A percentile compares a stretch with the other conserved stretches of the same genome.
Evolutionary conservation across 2,329 filamentous ascomycete genomes (phyloP).

Genomic region (Colletotrichum lini): DNA sequence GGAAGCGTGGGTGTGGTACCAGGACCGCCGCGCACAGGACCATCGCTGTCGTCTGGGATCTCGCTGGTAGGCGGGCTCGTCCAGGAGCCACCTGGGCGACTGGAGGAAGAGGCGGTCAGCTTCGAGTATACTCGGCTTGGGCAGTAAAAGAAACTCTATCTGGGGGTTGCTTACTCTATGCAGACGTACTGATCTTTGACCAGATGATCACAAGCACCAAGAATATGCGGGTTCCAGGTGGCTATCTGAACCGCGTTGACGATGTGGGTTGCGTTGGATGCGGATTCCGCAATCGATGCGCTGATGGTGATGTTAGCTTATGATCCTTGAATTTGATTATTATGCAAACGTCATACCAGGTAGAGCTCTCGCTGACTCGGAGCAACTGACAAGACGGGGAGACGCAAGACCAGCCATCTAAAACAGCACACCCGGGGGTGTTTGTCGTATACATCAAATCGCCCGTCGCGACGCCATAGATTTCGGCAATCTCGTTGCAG

Average conservation of each 20-base stretch:
- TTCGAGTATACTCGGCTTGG: not conserved
- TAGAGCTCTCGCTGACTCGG: conserved; percentile 9
- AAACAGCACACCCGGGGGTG: conserved; percentile 6
- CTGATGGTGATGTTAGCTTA: not conserved
- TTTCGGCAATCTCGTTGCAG: conserved; percentile 15
- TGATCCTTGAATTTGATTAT: conserved; percentile 5
- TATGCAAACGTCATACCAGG: conserved; percentile 2
- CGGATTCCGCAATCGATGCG: conserved; percentile 1
- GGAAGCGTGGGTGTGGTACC: conserved; percentile 32
- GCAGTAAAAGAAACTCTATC: not conserved
- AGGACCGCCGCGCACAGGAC: conserved; percentile 37
- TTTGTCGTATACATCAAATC: conserved; percentile 6
- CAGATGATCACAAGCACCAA: conserved; percentile 36
- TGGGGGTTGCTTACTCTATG: conserved; percentile 2
- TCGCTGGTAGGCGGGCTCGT: conserved; percentile 19
- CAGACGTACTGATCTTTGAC: conserved; percentile 28
- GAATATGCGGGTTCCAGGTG: conserved; percentile 35
- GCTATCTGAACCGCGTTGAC: conserved; percentile 18
- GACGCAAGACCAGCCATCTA: conserved; percentile 14
- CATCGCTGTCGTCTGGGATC: conserved; percentile 29
- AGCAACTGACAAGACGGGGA: conserved; percentile 13
- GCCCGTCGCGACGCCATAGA: conserved; percentile 18
- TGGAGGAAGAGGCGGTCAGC: not conserved
- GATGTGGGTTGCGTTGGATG: conserved; percentile 12
- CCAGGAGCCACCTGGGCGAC: conserved; percentile 25